Evolutionary conservation across 2,329 filamentous ascomycete genomes (phyloP), one percentile per base, ranked within the genome.

Genomic region (Talaromyces rugulosus): DNA sequence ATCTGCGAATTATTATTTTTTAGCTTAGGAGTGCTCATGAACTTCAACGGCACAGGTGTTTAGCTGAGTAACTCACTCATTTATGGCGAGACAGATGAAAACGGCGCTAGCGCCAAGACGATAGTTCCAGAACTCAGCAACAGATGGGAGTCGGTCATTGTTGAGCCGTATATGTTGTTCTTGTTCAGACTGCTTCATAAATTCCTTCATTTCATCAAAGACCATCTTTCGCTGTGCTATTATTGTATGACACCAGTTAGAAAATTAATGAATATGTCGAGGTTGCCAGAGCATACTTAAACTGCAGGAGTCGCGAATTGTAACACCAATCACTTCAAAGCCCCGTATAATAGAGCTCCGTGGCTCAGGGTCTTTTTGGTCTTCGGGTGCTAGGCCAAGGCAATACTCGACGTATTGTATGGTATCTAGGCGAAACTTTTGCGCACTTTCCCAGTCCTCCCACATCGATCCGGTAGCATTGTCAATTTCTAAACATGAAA

Each of bases 171-270:
- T 18, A 14, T 31, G n/a, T 23, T 52, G 50, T 31, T 52, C 50
- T 30, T 52, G 50, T 30, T 59, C 58, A 12, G 58, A 59, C 47
- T 52, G 42, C 18, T 59, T 52, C 58, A 59, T 59, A 28, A 59
- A 59, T 18, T 51, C 42, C 5, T 53, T 31, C 42, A 59, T 59
- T 36, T 59, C 57, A 5, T 59, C 47, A 33, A 34, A 53, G 50
- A 59, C 42, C 44, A 53, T 59, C 31, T 54, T 28, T 23, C 58
- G 47, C 31, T 59, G 58, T 23, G 12, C 47, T 59, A 9, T 31
- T 34, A 59, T 53, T 3, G 33, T 23, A 11, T 50, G 16, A 51
- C 14, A n/a, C 2, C n/a, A 18, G 28, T 30, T 30, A 31, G 33
- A 47, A 33, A 59, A 23, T 23, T 23, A 23, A 23, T 23, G 23